Base-by-base conservation (phyloP, 768 basidiomycete genomes). In the Trametes punicea region DNA sequence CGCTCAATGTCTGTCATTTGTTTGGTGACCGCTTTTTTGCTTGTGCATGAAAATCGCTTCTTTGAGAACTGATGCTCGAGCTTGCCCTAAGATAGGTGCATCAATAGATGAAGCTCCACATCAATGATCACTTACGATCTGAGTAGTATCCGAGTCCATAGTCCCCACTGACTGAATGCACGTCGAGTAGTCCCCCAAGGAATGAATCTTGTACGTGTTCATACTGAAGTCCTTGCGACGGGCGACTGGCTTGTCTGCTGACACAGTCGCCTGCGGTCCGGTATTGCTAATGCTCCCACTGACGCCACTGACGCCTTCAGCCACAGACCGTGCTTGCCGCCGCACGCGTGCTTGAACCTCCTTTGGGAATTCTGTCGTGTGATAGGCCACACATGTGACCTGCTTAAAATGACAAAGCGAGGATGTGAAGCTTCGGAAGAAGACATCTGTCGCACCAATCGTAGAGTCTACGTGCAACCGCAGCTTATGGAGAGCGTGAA, bases 321-420 rank as follows among this genome's bases (percentile, higher is more conserved):
- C n/a, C n/a, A 16, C 34, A 15, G 34, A 15, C 34, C 6, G 34
- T 16, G 47, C 49, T 33, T 51, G 39, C 5, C 61, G 63, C 2
- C 67, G 59, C 1, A 51, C 57, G 5, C 66, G 60, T 2, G 54
- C 58, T 15, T 50, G 58, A 4, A 52, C 50, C 48, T 82, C 79
- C 1, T 50, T 49, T 0, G 76, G 76, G 16, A 80, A 61, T 30
- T 77, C 75, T 0, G 51, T 15, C 0, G 73, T 75, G 0, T 64
- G 23, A 38, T 64, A 74, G 0, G 38, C 48, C 2, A 54, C 21
- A 48, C 71, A 71, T 10, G 72, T 75, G 0, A 56, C 45, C 4
- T 7, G 7, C 8, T 69, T 58, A 2, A 75, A 57, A 15, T 64
- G 10, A 0, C 30, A 13, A 0, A 78, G 55, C 2, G 75, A 13